These are phyloP conservation scores for Mycena galericulata DNA, from an alignment of 768 basidiomycete species.

Conservation along the genomic window DNA sequence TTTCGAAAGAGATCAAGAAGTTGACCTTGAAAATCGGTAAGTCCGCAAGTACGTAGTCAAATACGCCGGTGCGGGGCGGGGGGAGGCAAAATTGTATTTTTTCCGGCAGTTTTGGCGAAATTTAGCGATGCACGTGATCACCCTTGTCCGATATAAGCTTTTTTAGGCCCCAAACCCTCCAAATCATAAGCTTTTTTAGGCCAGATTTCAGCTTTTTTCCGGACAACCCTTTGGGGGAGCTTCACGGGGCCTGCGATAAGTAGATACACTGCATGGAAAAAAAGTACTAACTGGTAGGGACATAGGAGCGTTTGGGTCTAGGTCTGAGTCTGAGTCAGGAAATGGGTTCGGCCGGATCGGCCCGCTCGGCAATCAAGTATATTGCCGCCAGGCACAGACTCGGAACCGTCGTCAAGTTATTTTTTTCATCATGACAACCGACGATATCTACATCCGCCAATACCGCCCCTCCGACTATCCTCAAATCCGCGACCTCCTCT, in stretches of 20 bases:
- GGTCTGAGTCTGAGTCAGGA: no score
- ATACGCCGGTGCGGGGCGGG: no score
- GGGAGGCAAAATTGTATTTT: no score
- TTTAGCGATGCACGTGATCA: background rate
- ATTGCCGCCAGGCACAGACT: no score
- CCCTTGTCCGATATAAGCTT: background rate
- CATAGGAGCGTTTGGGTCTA: no score
- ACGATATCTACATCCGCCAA: conserved; percentile 10
- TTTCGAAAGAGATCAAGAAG: background rate
- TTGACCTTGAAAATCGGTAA: background rate
- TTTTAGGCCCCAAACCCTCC: background rate
- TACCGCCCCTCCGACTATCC: conserved; percentile 20
- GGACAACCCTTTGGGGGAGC: background rate
- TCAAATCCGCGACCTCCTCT: conserved; percentile 20
- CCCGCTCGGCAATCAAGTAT: no score
- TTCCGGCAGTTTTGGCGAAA: background rate
- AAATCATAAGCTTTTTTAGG: background rate
- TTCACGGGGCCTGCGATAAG: background rate
- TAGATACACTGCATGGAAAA: no score
- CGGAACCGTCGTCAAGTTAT: no score
- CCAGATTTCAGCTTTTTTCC: background rate
- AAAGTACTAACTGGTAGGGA: no score
- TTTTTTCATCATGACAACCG: conserved; percentile 16
- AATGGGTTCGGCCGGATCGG: no score
- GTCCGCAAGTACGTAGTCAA: background rate